These are phyloP conservation scores for Carpinus fangiana DNA, from an alignment of 306 rosid species.

Conservation along the genomic window DNA sequence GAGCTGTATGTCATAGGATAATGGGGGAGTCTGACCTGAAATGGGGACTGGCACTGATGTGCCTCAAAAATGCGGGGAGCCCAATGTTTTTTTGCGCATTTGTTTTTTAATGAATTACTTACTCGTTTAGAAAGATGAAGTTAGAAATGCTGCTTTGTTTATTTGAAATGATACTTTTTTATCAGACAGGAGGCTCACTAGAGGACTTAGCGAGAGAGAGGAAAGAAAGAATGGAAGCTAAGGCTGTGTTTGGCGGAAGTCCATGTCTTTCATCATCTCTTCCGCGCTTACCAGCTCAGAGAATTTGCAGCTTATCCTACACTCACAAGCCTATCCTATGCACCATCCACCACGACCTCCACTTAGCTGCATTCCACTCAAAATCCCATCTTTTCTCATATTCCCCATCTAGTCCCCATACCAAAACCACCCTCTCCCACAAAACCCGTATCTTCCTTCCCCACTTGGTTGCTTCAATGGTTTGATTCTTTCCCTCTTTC, in stretches of 20 bases:
- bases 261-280: slow-evolving; percentile 47
- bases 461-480: slow-evolving; percentile 77
- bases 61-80: too few species aligned
- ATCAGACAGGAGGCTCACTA: not conserved
- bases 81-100: too few species aligned
- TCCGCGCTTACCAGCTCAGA: slow-evolving; percentile 31
- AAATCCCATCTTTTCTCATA: slow-evolving; percentile 59
- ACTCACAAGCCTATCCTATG: slow-evolving; percentile 24
- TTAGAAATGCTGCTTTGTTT: too few species aligned
- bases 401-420: slow-evolving; percentile 31
- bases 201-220: not conserved
- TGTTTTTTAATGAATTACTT: too few species aligned
- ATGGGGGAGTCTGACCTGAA: too few species aligned
- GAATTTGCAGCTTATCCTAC: slow-evolving; percentile 30
- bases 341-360: slow-evolving; percentile 33
- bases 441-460: slow-evolving; percentile 73
- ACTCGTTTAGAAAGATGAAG: too few species aligned
- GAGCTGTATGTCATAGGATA: too few species aligned
- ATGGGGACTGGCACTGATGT: too few species aligned
- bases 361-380: slow-evolving; percentile 70
- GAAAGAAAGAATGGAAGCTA: slow-evolving; percentile 45
- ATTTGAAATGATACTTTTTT: too few species aligned
- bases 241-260: slow-evolving; percentile 51
- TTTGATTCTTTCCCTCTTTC: slow-evolving; percentile 25
- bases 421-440: slow-evolving; percentile 38